Evolutionary conservation across 2,329 filamentous ascomycete genomes (phyloP), one percentile per base, ranked within the genome.

Genomic region (Westerdykella aurantiaca): DNA sequence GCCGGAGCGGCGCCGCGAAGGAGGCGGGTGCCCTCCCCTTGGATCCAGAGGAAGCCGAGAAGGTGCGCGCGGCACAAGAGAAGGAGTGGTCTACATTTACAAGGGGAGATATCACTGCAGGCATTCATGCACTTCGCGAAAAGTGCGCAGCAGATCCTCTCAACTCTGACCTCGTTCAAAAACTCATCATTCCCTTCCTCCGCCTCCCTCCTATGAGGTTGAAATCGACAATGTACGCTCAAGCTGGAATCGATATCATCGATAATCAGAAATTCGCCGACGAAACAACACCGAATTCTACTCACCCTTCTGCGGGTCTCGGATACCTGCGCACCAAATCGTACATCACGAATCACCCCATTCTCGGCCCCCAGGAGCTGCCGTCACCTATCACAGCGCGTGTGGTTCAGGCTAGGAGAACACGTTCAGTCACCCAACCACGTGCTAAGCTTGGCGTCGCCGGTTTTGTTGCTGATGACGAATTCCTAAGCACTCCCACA

Each of bases 271-370:
- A 45, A n/a, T 63, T 65, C 46, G 53, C 58, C 46, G 51, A 57
- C 34, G 55, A 74, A 57, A 60, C 58, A 53, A 49, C 63, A 50
- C 48, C 70, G 48, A 78, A 79, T 1, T 75, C 74, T 45, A 84
- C 82, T 6, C 82, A 85, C 62, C 81, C 82, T 2, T 81, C 78
- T 4, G 81, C 78, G 4, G 82, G 82, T 49, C 69, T 85, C 5
- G 76, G 77, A 12, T 84, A 85, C 58, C 67, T 78, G 3, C 74
- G 78, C 39, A 77, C 76, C 11, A 70, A 73, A 43, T 69, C 76
- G 17, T 69, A 76, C 55, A 65, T 80, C 37, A 68, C 73, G 52
- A 84, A 83, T 56, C 79, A 83, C 57, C 78, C 80, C 2, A 59
- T 75, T 23, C 76, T 77, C 52, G 82, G 82, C 4, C 81, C 82